Evolutionary conservation across 106 monocot species (phyloP), one percentile per base, ranked within the genome.

Genomic region (Dioscorea zingiberensis): DNA sequence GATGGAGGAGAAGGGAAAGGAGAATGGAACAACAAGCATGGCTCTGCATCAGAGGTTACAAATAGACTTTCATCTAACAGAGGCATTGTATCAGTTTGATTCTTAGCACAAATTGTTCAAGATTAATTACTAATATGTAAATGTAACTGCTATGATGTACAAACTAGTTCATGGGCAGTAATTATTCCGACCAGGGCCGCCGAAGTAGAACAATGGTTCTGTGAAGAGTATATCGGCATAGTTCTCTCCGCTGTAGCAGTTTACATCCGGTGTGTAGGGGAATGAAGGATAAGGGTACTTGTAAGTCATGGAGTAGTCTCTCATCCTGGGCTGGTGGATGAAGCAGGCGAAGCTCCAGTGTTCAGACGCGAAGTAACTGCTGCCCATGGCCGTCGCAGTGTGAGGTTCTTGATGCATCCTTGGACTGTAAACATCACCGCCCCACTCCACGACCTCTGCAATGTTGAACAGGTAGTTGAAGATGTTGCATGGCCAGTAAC

Each of bases 1-100:
- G 68, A 22, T 71, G 15, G 77, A 77, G 30, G 70, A 73, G 65
- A 80, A 71, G 14, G 74, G 80, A 17, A 8, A 28, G 3, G 69
- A 25, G 45, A 54, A 16, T 28, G 38, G 18, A 7, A 44, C 38
- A 38, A 38, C 38, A 38, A 1, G 53, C 19, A 60, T 48, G 1
- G 73, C 69, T 7, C 71, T 80, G 0, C 87, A 88, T 58, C 78
- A 70, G 65, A 80, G 84, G 65, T 59, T 88, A 48, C 88, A 88
- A 59, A 84, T 88, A 18, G 88, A 88, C 66, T 81, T 88, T 29
- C 88, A 88, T 58, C 64, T 62, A 29, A 77, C 73, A 44, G 45
- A 47, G n/a, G 51, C 73, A 27, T 27, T 19, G n/a, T n/a, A n/a
- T n/a, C n/a, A n/a, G n/a, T n/a, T n/a, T n/a, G n/a, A n/a, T n/a